Conservation (phyloP, 257 asterid species). For the Vinca minor region DNA sequence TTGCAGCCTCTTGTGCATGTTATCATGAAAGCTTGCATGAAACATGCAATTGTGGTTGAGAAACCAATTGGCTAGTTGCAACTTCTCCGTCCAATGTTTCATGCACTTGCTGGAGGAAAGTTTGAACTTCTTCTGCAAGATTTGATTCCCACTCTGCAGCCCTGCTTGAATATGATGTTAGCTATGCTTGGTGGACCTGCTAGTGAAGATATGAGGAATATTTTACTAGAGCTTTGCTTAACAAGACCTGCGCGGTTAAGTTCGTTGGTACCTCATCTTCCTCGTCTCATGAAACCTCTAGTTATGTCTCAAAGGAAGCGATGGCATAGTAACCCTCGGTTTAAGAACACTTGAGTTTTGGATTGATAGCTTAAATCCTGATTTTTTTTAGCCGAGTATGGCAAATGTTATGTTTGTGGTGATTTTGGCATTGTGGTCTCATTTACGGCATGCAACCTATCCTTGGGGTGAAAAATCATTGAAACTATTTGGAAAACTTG, state of each 20-base stretch:
- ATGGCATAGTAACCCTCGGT: conserved; percentile 85
- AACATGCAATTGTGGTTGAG: conserved; percentile 80
- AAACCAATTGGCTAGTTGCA: conserved; percentile 88
- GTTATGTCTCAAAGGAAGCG: conserved; percentile 94
- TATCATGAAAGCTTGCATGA: conserved; percentile 97
- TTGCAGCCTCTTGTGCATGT: conserved; percentile 92
- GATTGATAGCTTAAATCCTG: conserved; percentile 99
- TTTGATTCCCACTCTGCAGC: conserved; percentile 74
- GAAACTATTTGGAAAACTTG: conserved; percentile 96
- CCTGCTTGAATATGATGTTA: conserved; percentile 81
- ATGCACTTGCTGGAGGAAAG: conserved; percentile 95
- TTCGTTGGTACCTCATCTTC: conserved; percentile 85
- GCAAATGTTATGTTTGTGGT: conserved; percentile 99
- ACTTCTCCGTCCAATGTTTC: conserved; percentile 94
- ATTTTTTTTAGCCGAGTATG: conserved; percentile 97
- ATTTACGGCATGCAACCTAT: conserved; percentile 87
- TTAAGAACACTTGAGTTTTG: conserved; percentile 97
- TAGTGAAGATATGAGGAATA: conserved; percentile 85
- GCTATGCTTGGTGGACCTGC: conserved; percentile 97
- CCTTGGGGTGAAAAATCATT: conserved; percentile 93
- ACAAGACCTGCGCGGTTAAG: conserved; percentile 90
- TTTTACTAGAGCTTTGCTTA: conserved; percentile 79
- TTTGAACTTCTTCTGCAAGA: conserved; percentile 90
- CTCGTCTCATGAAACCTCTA: conserved; percentile 95
- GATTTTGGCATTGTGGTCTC: conserved; percentile 96